A percentile compares a stretch with the other conserved stretches of the same genome.
Conservation (phyloP, 805 yeast species). For the Lipomyces sp. region DNA sequence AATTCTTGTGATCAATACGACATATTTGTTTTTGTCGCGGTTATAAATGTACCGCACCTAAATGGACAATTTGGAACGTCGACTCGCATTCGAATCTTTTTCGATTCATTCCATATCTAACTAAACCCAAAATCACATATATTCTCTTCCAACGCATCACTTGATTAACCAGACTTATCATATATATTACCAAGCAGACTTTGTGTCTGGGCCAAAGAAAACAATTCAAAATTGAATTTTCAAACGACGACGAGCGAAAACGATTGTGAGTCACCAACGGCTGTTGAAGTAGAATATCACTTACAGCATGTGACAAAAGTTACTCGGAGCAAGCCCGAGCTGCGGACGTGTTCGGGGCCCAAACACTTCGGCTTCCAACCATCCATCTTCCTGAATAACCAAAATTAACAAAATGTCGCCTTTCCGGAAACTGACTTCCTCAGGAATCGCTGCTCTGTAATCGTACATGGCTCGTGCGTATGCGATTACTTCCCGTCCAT, state of each 20-base stretch:
- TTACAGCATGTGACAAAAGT: constrained; percentile 46
- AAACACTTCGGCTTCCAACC: constrained; percentile 73
- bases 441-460: constrained; percentile 63
- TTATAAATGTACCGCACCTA: not conserved
- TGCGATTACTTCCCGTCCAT: constrained; percentile 59
- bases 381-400: constrained; percentile 68
- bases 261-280: too few relatives aligned
- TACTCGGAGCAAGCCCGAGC: constrained; percentile 68
- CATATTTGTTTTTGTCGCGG: not conserved
- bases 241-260: too few relatives aligned
- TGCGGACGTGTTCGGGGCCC: constrained; percentile 45
- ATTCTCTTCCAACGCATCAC: not conserved
- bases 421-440: constrained; percentile 63
- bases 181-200: not conserved
- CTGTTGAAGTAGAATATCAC: not conserved
- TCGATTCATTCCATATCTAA: not conserved
- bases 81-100: not conserved
- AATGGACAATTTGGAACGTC: not conserved
- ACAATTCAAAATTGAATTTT: not conserved
- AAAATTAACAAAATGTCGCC: constrained; percentile 60
- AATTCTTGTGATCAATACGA: not conserved
- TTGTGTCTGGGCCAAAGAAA: not conserved
- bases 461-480: constrained; percentile 62
- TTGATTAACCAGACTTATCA: not conserved
- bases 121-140: not conserved